Evolutionary conservation across 495 filamentous ascomycete genomes (phyloP), one percentile per base, ranked within the genome.

Genomic region (Penicillium salamii): DNA sequence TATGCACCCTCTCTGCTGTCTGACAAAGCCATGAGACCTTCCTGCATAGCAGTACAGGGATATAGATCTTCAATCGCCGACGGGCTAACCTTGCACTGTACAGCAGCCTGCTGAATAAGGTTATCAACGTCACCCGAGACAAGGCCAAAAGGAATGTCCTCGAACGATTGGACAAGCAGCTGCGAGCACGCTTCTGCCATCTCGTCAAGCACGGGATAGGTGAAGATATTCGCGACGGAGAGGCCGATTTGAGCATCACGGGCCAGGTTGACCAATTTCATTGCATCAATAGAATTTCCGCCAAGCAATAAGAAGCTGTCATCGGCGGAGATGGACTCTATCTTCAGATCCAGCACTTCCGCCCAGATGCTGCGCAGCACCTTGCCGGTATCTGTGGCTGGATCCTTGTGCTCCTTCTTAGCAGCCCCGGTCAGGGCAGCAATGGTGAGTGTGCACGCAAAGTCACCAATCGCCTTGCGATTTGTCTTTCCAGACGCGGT

Each of bases 221-320:
- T 51, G 32, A 74, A 69, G 35, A 75, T 68, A 38, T 63, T 57
- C 8, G 58, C 61, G 3, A 46, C 54, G 36, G 26, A 36, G 18
- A 45, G 46, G 26, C 18, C 23, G 19, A 56, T 42, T 9, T 43
- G 34, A 7, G 53, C 41, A 1, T 37, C 31, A 19, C 54, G 38
- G 45, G 38, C 42, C 12, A 33, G 21, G 7, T 41, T 21, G 12
- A 31, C 29, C 14, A 54, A 33, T 20, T 44, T 43, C 70, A 84
- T 84, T 11, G 80, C 78, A 15, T 68, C 63, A 41, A 84, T 76
- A 9, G 78, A 81, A 55, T 84, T 78, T 20, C 80, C 80, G 4
- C 80, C 81, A 19, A 79, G 68, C 19, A 66, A 61, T 64, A 81
- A 74, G 54, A 82, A 83, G 54, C 63, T 70, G 43, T 78, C 74